Evolutionary conservation across 1,139 yeast genomes (phyloP), one percentile per base, ranked within the genome.

Genomic region (Suhomyces choctaworum): DNA sequence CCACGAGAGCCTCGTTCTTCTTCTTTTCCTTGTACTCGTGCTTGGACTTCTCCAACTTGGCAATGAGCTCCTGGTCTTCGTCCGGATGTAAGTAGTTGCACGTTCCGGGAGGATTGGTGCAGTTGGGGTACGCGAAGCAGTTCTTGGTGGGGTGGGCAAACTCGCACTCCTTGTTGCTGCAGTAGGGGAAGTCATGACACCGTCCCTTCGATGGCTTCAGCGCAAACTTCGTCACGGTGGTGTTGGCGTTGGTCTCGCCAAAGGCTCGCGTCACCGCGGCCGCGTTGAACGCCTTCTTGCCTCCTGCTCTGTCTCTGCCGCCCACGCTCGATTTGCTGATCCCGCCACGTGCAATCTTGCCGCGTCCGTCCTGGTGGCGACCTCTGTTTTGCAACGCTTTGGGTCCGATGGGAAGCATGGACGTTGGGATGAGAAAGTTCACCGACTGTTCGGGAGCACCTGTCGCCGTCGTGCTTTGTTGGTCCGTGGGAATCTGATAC

Each of bases 31-130:
- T 51, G 50, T 57, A 73, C 50, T 75, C 79, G 48, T 71, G 71
- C 52, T 71, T 76, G 14, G 78, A 72, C 51, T 70, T 73, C 51
- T 80, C 86, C 41, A 80, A 66, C 56, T 80, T 84, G 26, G 76
- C 78, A 62, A 82, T 79, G 50, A 84, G 67, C 25, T 64, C 87
- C 47, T 75, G 82, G 58, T 87, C 96, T 62, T 87, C 87, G 42
- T 84, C 86, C 8, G 95, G 90, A 57, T 88, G 96, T 48, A 88
- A 66, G 51, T 66, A 86, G 46, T 79, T 81, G 61, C 96, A 88
- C 0, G 94, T 84, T 13, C 95, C 95, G 17, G 85, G 83, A 5
- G 82, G 76, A 50, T 83, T 82, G 17, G 85, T 74, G 63, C 96
- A 88, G 51, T 81, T 75, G 36, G 95, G 95, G 58, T 72, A 86